Base-by-base conservation (phyloP, 495 filamentous ascomycete species). In the Neurospora terricola region DNA sequence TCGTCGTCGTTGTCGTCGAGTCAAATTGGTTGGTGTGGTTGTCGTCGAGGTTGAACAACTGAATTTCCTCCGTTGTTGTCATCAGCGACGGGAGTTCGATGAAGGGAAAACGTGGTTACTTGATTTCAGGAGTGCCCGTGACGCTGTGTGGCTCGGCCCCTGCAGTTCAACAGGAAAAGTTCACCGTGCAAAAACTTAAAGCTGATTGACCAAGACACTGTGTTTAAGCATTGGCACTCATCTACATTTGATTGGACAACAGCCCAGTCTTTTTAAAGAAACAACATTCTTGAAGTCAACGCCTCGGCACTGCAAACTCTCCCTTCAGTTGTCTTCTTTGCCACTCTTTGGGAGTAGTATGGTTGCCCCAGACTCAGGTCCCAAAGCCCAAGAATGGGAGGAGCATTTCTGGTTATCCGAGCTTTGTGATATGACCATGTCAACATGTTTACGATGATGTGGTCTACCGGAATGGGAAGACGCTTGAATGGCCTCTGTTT, bases 51-150 rank as follows among this genome's bases (percentile, higher is more conserved):
- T 40, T 39, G 39, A 48, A 48, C 23, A 40, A n/a, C n/a, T n/a
- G n/a, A n/a, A n/a, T 40, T 36, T 27, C 39, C 69, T 27, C 16
- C 34, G 73, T 48, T 40, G 70, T 72, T 72, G 54, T 62, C 48
- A 30, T 59, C 48, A 59, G 48, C 23, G 11, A 30, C 23, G 23
- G 23, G 48, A 59, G 74, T 40, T 75, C 36, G 74, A 71, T 76
- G 42, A 62, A 76, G 71, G 71, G 73, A 72, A 72, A 76, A 76
- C 73, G 75, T 76, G 75, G 75, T 76, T 76, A 75, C 75, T 76
- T 76, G 69, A 23, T 76, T 75, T 76, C 75, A 75, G 43, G 38
- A 74, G 69, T n/a, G 69, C 38, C 40, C 48, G 18, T 70, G 62
- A 66, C 54, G 54, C 54, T 62, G 54, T 62, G 54, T 66, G 54